Base-by-base conservation (phyloP, 805 yeast species). In the Starmerella gropengiesseri region DNA sequence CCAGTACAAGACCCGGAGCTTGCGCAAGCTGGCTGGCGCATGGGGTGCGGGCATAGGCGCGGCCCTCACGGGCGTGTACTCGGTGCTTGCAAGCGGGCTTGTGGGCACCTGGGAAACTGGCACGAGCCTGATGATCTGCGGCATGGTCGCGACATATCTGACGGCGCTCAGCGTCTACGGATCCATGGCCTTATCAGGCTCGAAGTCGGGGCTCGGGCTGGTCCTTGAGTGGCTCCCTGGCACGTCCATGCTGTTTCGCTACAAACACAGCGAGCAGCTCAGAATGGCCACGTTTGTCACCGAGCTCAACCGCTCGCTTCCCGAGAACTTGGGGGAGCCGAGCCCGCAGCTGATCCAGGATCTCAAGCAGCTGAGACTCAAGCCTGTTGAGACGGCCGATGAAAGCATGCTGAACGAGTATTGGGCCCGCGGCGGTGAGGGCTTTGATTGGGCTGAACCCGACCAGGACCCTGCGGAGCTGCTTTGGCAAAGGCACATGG, bases 361-460 rank as follows among this genome's bases (percentile, higher is more conserved):
- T 38, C 54, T 66, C 17, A 47, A 49, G 21, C 44, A 41, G 16
- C 57, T 68, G 8, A 49, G 55, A 21, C 55, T 73, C 49, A 51
- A 65, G 16, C 59, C 65, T 22, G 59, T 61, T 6, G 65, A 74
- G 51, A 75, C 80, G 36, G 74, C 77, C 43, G 78, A 74, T 46
- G 93, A 83, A 47, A 57, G 73, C 36, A 68, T 75, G 65, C 53
- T 83, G 51, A 81, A 82, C 55, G 93, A 85, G 52, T 83, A 82
- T 62, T 83, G 94, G 94, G 75, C 82, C 56, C 70, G 80, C 31
- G 82, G 84, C 7, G 94, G 94, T 23, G 87, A 79, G 42, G 86
- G 85, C 12, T 83, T 81, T 56, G 82, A 78, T 47, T 83, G 94
- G 94, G 78, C 74, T 11, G 94, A 83, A 56, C 94, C 94, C 1